Conservation (phyloP, 2,329 filamentous ascomycete genomes). For the Aquanectria penicillioides region DNA sequence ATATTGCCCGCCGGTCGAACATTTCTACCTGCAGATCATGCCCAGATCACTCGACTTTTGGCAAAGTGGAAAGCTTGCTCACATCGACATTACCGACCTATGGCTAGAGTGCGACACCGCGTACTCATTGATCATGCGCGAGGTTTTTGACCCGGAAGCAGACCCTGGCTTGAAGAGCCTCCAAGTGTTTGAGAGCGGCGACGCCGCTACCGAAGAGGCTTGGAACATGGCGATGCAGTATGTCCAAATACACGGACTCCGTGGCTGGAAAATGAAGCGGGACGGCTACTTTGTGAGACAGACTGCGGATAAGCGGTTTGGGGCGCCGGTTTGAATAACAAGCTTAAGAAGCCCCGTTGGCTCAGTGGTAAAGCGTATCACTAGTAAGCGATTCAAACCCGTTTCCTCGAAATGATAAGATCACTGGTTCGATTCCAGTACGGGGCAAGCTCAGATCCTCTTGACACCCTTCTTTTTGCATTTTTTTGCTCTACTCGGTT, state of each 20-base stretch:
- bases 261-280: slow-evolving; percentile 55
- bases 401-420: slow-evolving; percentile 19
- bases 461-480: not conserved
- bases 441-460: slow-evolving; percentile 1
- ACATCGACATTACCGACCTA: slow-evolving; percentile 54
- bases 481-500: too few relatives aligned
- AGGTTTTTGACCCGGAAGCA: slow-evolving; percentile 47
- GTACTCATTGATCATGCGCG: slow-evolving; percentile 57
- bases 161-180: slow-evolving; percentile 52
- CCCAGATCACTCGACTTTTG: slow-evolving; percentile 50
- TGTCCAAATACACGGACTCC: slow-evolving; percentile 47
- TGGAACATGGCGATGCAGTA: slow-evolving; percentile 58
- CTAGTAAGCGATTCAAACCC: slow-evolving; percentile 13
- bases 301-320: not conserved
- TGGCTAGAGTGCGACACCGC: slow-evolving; percentile 66
- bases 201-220: slow-evolving; percentile 54
- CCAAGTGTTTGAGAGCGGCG: slow-evolving; percentile 60
- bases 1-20: slow-evolving; percentile 60
- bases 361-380: slow-evolving; percentile 25
- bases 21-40: slow-evolving; percentile 63
- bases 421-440: slow-evolving; percentile 29
- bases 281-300: slow-evolving; percentile 56
- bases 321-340: not conserved
- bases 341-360: slow-evolving; percentile 18
- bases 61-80: slow-evolving; percentile 50